Percentiles rank a stretch among this genome's conserved stretches.
Conservation (phyloP, 169 alveolate species). For the Plasmodium cynomolgi region DNA sequence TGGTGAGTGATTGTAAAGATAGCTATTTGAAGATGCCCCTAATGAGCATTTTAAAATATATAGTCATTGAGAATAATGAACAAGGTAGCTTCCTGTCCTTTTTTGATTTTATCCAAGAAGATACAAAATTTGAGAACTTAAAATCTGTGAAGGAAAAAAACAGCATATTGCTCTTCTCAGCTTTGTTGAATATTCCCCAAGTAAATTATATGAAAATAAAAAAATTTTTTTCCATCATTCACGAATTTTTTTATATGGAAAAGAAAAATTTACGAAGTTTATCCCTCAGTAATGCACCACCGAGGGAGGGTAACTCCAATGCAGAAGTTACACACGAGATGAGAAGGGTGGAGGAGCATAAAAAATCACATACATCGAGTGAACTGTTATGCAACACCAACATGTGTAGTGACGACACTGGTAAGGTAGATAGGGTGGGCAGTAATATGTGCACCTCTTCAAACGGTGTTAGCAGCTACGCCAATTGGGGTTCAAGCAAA, state of each 20-base stretch:
- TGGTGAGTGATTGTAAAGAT: constrained; percentile 11
- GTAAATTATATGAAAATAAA: constrained; percentile 39
- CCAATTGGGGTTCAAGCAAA: not conserved
- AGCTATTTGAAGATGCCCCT: constrained; percentile 67
- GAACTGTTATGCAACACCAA: not conserved
- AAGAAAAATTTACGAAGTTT: constrained; percentile 16
- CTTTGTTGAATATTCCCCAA: constrained; percentile 54
- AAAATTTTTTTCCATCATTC: constrained; percentile 39
- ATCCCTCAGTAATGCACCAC: not conserved
- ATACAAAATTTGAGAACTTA: constrained; percentile 3
- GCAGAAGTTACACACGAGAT: not conserved
- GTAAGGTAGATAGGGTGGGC: not conserved
- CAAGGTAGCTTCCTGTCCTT: constrained; percentile 24
- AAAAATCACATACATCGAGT: not conserved
- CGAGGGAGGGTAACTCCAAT: not conserved
- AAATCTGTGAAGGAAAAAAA: constrained; percentile 37
- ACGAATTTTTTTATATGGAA: constrained; percentile 58
- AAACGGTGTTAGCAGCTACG: not conserved
- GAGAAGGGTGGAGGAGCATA: constrained; percentile 1
- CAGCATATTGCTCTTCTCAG: constrained; percentile 38
- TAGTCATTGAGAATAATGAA: constrained; percentile 18
- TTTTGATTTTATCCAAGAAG: constrained; percentile 40
- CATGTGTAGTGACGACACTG: not conserved
- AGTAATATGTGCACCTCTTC: not conserved
- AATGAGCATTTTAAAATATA: constrained; percentile 47